Conservation (phyloP, 2,329 filamentous ascomycete genomes). For the Tricladium varicosporioides region DNA sequence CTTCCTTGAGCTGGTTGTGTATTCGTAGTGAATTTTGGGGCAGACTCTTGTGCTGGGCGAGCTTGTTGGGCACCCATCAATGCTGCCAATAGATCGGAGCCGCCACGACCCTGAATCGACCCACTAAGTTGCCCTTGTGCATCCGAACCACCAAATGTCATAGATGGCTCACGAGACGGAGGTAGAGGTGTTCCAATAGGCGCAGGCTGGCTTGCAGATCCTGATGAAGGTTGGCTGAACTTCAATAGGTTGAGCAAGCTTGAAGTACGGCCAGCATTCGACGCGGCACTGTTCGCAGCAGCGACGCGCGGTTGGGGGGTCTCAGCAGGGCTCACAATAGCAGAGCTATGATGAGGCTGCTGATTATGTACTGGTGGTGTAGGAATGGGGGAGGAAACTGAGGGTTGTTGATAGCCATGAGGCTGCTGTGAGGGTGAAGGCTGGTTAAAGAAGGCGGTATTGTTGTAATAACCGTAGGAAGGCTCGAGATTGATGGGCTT, state of each 20-base stretch:
- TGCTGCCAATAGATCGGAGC: slow-evolving; percentile 32
- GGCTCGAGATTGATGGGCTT: slow-evolving; percentile 29
- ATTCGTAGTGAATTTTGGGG: slow-evolving; percentile 24
- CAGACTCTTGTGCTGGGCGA: slow-evolving; percentile 26
- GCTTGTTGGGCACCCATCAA: slow-evolving; percentile 31
- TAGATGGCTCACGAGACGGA: slow-evolving; percentile 28
- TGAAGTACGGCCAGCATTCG: slow-evolving; percentile 48
- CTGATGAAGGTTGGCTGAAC: slow-evolving; percentile 51
- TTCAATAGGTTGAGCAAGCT: slow-evolving; percentile 64
- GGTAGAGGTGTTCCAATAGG: slow-evolving; percentile 32
- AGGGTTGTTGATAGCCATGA: slow-evolving; percentile 50
- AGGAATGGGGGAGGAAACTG: slow-evolving; percentile 56
- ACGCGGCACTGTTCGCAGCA: slow-evolving; percentile 28
- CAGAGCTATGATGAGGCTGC: slow-evolving; percentile 54
- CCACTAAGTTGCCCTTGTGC: slow-evolving; percentile 18
- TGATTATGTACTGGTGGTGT: slow-evolving; percentile 52
- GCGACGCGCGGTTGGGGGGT: slow-evolving; percentile 41
- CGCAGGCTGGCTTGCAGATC: slow-evolving; percentile 23
- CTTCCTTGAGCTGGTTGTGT: slow-evolving; percentile 22
- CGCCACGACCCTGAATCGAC: slow-evolving; percentile 20
- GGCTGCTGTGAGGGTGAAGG: slow-evolving; percentile 23
- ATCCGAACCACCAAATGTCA: slow-evolving; percentile 24
- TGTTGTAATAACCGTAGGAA: slow-evolving; percentile 31
- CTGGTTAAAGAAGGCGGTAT: slow-evolving; percentile 29
- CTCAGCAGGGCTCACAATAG: slow-evolving; percentile 55